phyloP scores from a whole-genome alignment of 345 rosid species.

The Limnanthes douglasii region DNA sequence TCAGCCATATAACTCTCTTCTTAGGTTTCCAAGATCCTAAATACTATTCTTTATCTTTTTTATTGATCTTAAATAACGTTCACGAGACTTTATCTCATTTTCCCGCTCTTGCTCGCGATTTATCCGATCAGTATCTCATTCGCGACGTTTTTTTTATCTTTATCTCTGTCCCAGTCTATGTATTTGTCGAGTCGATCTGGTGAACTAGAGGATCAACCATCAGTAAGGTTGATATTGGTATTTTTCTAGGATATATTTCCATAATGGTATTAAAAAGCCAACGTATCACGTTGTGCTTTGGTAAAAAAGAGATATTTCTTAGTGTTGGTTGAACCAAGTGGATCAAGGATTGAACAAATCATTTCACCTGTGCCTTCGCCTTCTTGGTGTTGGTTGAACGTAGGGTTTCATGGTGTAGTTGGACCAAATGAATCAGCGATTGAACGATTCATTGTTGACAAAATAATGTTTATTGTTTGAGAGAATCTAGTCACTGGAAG shows the following conservation, averaged over 20 bases:
- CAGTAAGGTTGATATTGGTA: conserved; percentile 3
- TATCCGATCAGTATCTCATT: conserved; percentile 20
- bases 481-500: conserved; percentile 42
- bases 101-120: conserved; percentile 52
- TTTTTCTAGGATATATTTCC: conserved; percentile 29
- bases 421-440: conserved; percentile 9
- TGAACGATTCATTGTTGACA: conserved; percentile 22
- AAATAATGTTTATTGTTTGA: conserved; percentile 24
- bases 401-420: too few species aligned
- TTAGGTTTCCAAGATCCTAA: conserved; percentile 86
- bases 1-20: conserved; percentile 83
- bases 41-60: conserved; percentile 69
- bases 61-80: conserved; percentile 55
- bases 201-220: conserved; percentile 16
- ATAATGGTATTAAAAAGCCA: conserved; percentile 81
- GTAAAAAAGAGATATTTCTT: too few species aligned
- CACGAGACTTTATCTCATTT: conserved; percentile 46
- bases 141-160: conserved; percentile 22
- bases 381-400: conserved; percentile 13
- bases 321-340: too few species aligned
- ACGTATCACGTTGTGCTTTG: too few species aligned
- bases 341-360: too few species aligned
- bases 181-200: conserved; percentile 22
- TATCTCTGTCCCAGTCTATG: conserved; percentile 13
- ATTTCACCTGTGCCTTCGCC: conserved; percentile 45